Base-by-base conservation (phyloP, 257 asterid genomes). In the Ilex asprella region DNA sequence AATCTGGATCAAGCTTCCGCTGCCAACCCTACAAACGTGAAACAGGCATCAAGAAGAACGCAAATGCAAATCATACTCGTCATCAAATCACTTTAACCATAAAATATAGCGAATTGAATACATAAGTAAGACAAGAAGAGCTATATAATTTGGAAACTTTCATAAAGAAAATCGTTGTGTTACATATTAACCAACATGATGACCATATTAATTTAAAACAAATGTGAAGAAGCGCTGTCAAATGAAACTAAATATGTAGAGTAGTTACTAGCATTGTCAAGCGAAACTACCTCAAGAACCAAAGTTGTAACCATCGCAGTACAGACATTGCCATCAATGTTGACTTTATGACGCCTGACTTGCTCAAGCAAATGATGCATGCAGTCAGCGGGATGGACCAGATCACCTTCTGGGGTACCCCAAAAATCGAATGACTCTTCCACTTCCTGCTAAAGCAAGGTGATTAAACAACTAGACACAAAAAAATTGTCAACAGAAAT, bases 301-400 rank as follows among this genome's bases (percentile, higher is more conserved):
- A 93, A 79, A 73, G 85, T 72, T 7, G 99, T 93, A 56, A 93
- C 97, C 95, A 93, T 85, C 32, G 84, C 99, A 15, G 99, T 86
- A 85, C 94, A 84, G 58, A 93, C 95, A 62, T 89, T 93, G 77
- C 99, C 97, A 78, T 93, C 99, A n/a, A 89, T 73, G 62, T 93
- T 93, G 47, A 93, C 98, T 84, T 68, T 81, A 64, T 92, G 95
- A 47, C 78, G 97, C 70, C 98, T 76, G 54, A 92, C 97, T 80
- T 86, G 74, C 78, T 92, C 98, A 27, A 92, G 95, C 75, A 92
- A 60, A 46, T 89, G 91, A 12, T 74, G 87, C 87, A 92, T 86
- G 83, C 98, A 92, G 68, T 92, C 98, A 2, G 88, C 97, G 16
- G 95, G 98, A 75, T 89, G 98, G 70, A 88, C 82, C 50, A 82